Evolutionary conservation across 345 rosid species (phyloP).

Genomic region (Luvunga scandens): DNA sequence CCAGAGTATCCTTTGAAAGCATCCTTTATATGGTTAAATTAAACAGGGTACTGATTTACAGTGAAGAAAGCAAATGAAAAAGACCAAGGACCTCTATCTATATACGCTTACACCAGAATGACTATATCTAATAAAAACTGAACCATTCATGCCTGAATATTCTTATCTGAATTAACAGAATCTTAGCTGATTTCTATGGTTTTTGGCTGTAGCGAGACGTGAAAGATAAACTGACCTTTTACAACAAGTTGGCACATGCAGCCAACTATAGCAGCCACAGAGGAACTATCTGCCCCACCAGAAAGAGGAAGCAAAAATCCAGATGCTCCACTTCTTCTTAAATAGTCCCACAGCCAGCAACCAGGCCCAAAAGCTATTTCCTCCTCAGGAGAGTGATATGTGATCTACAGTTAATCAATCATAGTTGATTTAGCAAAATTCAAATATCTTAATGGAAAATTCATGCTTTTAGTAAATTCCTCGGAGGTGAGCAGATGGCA

Average conservation of each 20-base stretch:
- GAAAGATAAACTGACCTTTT: constrained; percentile 50
- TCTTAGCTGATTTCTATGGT: background rate
- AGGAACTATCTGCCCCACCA: constrained; percentile 96
- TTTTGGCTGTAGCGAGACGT: background rate
- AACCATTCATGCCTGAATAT: background rate
- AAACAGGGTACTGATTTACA: background rate
- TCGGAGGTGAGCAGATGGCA: background rate
- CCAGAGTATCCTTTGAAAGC: background rate
- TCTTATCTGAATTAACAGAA: background rate
- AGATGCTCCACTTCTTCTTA: constrained; percentile 97
- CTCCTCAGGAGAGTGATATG: constrained; percentile 83
- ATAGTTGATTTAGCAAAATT: constrained; percentile 3
- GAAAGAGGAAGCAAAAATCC: constrained; percentile 98
- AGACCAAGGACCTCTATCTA: background rate
- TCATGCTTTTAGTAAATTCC: background rate
- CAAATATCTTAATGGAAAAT: background rate
- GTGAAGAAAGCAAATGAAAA: background rate
- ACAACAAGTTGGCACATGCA: constrained; percentile 99
- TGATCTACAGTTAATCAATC: constrained; percentile 43
- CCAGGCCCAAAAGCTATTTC: constrained; percentile 97
- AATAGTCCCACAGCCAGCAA: constrained; percentile 98
- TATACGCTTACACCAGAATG: background rate
- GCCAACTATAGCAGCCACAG: constrained; percentile 98
- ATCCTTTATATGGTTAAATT: background rate
- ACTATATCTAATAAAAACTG: background rate